phyloP scores from a whole-genome alignment of 139 green algal genomes.

The Desmodesmus armatus region DNA sequence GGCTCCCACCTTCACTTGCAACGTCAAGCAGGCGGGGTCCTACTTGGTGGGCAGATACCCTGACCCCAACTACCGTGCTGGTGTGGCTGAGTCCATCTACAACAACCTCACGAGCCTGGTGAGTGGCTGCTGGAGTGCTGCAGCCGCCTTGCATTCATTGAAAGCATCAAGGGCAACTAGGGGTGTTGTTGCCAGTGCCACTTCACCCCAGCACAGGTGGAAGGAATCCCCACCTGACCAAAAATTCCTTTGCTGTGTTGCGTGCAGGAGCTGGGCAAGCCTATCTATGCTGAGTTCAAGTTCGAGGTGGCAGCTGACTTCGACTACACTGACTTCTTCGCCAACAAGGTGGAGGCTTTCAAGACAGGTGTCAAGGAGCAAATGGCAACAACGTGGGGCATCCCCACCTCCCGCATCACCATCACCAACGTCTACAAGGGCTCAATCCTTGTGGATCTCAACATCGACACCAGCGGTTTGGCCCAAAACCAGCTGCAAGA shows the following conservation, averaged over 20 bases:
- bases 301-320: not conserved
- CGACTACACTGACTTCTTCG: not conserved
- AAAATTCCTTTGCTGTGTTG: not conserved
- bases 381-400: not conserved
- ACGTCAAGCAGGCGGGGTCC: not conserved
- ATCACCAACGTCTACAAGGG: constrained; percentile 3
- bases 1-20: not conserved
- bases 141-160: no score
- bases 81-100: not conserved
- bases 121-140: no score
- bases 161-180: not conserved
- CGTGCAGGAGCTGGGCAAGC: not conserved
- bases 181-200: not conserved
- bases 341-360: not conserved
- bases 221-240: no score
- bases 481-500: no score
- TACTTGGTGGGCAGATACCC: not conserved
- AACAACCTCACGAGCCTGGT: not conserved
- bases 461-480: not conserved
- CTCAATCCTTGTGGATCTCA: constrained; percentile 8
- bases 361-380: not conserved
- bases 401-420: not conserved
- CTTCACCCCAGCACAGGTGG: no score
- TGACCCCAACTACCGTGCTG: not conserved
- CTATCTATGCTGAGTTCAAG: not conserved